These are phyloP conservation scores for Trichoderma oligosporum DNA, from an alignment of 2,329 filamentous ascomycete species.

Conservation along the genomic window DNA sequence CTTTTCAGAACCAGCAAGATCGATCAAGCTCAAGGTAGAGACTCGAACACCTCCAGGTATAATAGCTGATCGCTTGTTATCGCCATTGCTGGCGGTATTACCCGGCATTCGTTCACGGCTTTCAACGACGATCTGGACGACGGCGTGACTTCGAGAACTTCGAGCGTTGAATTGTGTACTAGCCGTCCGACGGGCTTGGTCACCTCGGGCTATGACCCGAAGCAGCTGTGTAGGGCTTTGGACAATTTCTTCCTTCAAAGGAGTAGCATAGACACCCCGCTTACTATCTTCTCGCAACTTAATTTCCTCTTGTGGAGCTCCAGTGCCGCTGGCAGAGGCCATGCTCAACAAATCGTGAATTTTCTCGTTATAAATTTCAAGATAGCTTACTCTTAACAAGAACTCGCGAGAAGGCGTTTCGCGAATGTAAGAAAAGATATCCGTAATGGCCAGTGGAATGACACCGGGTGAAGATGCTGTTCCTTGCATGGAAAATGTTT, in stretches of 20 bases:
- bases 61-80: constrained; percentile 64
- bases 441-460: constrained; percentile 93
- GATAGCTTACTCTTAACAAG: constrained; percentile 88
- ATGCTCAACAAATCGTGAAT: constrained; percentile 90
- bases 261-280: constrained; percentile 91
- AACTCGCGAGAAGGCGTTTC: constrained; percentile 96
- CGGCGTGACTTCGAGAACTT: constrained; percentile 95
- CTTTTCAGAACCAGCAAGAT: constrained; percentile 92
- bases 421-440: constrained; percentile 98
- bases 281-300: constrained; percentile 96
- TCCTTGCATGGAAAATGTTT: constrained; percentile 99
- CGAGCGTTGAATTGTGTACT: constrained; percentile 96
- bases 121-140: constrained; percentile 98
- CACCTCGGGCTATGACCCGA: constrained; percentile 89
- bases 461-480: constrained; percentile 93
- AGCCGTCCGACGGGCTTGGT: constrained; percentile 82
- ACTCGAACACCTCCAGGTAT: constrained; percentile 87
- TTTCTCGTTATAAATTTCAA: constrained; percentile 98
- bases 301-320: constrained; percentile 77
- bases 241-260: constrained; percentile 96
- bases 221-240: constrained; percentile 94
- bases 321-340: constrained; percentile 55
- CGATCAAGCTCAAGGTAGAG: constrained; percentile 90
- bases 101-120: constrained; percentile 79
- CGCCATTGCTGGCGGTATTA: constrained; percentile 36